Evolutionary conservation across 2,329 filamentous ascomycete species (phyloP).

Genomic region (Didymosphaeria variabile): DNA sequence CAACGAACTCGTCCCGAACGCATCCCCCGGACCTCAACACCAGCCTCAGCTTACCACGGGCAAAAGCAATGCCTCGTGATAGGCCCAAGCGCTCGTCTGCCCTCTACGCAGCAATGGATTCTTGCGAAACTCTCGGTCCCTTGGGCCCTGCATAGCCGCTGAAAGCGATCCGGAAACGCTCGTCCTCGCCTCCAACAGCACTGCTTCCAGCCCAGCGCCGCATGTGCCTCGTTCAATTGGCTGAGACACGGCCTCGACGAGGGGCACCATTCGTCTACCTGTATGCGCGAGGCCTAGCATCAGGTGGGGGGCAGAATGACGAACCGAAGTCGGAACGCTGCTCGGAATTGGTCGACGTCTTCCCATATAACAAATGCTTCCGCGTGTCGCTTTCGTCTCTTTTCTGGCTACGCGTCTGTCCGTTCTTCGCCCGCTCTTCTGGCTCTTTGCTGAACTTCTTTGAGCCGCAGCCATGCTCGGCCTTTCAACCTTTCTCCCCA

Average conservation of each 20-base stretch:
- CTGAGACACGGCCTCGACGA: conserved; percentile 26
- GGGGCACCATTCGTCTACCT: conserved; percentile 25
- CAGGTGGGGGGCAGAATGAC: conserved; percentile 45
- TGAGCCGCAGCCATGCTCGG: conserved; percentile 38
- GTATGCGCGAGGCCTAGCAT: conserved; percentile 35
- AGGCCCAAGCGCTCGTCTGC: conserved; percentile 29
- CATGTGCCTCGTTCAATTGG: conserved; percentile 50
- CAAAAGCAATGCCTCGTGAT: conserved; percentile 36
- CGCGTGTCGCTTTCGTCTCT: neutral
- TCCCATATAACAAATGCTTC: conserved; percentile 15
- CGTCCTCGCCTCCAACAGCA: conserved; percentile 25
- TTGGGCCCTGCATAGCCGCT: conserved; percentile 45
- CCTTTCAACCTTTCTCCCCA: conserved; percentile 39
- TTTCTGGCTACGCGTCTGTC: conserved; percentile 20
- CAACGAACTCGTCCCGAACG: conserved; percentile 32
- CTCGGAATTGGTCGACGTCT: conserved; percentile 26
- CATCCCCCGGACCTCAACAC: conserved; percentile 44
- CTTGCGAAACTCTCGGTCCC: conserved; percentile 41
- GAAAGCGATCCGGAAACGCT: conserved; percentile 30
- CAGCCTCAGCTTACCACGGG: conserved; percentile 42
- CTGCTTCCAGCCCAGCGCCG: conserved; percentile 31
- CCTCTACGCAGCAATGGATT: conserved; percentile 22
- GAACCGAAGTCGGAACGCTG: conserved; percentile 47
- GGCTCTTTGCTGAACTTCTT: conserved; percentile 18
- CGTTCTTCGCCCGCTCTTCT: conserved; percentile 21